Evolutionary conservation across 177 flowering plant genomes (phyloP).

Genomic region (Vitis hybrid): DNA sequence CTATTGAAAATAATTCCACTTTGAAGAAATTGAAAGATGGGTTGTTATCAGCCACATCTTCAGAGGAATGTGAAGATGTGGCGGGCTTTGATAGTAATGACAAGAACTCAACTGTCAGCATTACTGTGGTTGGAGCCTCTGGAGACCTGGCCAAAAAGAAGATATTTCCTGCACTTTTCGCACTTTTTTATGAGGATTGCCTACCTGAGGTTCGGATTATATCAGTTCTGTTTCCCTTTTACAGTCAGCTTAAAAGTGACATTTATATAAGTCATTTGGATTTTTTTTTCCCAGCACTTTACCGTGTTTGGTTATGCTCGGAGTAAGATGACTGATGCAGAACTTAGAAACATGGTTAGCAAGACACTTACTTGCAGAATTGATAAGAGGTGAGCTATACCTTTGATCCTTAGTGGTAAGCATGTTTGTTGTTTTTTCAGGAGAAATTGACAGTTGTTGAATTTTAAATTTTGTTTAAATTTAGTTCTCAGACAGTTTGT

Average conservation of each 20-base stretch:
- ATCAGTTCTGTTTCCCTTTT: not conserved
- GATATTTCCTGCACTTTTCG: constrained; percentile 96
- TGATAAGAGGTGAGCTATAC: constrained; percentile 63
- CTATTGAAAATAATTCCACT: constrained; percentile 36
- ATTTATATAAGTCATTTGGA: not conserved
- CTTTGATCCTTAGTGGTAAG: not conserved
- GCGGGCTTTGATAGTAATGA: constrained; percentile 25
- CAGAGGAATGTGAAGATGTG: constrained; percentile 30
- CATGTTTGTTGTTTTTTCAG: too few species aligned
- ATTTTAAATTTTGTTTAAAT: not conserved
- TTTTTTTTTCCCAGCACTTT: constrained; percentile 65
- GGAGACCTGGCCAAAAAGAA: constrained; percentile 99
- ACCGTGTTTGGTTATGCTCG: constrained; percentile 90
- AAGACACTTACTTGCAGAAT: constrained; percentile 92
- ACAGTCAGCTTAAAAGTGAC: not conserved
- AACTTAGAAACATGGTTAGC: constrained; percentile 86
- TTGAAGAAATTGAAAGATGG: constrained; percentile 37
- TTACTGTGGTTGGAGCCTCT: constrained; percentile 95
- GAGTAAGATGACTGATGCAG: constrained; percentile 95
- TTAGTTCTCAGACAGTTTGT: not conserved
- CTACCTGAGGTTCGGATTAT: constrained; percentile 40
- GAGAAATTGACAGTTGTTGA: too few species aligned
- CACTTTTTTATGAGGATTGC: constrained; percentile 81
- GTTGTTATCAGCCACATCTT: constrained; percentile 30
- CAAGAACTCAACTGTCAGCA: constrained; percentile 66